A percentile compares a stretch with the other conserved stretches of the same genome.
phyloP scores from a whole-genome alignment of 192 early-diverging fungal genomes.

The Allomyces javanicus region DNA sequence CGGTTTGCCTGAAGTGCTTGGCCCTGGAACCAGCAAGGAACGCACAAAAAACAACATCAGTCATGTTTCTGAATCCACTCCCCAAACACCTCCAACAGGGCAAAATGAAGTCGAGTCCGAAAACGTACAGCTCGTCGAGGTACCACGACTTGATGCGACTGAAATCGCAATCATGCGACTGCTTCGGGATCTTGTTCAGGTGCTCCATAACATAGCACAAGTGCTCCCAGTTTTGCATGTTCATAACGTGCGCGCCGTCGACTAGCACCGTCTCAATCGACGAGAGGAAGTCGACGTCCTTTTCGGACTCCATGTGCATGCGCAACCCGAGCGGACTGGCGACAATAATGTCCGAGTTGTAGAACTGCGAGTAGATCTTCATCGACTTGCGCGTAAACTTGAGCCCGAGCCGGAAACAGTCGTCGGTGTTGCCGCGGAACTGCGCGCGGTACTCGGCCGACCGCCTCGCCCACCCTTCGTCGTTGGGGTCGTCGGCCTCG shows the following conservation, averaged over 20 bases:
- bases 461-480: constrained; percentile 23
- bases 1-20: constrained; percentile 70
- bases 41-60: background rate
- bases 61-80: background rate
- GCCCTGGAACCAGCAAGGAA: constrained; percentile 18
- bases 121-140: constrained; percentile 49
- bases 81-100: background rate
- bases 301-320: constrained; percentile 48
- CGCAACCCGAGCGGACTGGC: constrained; percentile 81
- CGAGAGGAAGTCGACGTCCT: constrained; percentile 81
- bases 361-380: constrained; percentile 76
- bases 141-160: constrained; percentile 70
- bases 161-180: constrained; percentile 88
- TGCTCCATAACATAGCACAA: constrained; percentile 51
- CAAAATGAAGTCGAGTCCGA: too few relatives aligned
- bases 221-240: constrained; percentile 99
- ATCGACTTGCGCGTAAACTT: constrained; percentile 70
- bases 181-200: constrained; percentile 72
- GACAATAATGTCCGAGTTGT: constrained; percentile 73
- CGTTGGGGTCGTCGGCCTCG: constrained; percentile 31
- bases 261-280: constrained; percentile 79
- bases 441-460: constrained; percentile 52
- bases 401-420: constrained; percentile 80
- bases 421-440: constrained; percentile 90
- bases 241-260: constrained; percentile 62